phyloP scores from a whole-genome alignment of 2,329 filamentous ascomycete species.

The Xylariaceae sp. region DNA sequence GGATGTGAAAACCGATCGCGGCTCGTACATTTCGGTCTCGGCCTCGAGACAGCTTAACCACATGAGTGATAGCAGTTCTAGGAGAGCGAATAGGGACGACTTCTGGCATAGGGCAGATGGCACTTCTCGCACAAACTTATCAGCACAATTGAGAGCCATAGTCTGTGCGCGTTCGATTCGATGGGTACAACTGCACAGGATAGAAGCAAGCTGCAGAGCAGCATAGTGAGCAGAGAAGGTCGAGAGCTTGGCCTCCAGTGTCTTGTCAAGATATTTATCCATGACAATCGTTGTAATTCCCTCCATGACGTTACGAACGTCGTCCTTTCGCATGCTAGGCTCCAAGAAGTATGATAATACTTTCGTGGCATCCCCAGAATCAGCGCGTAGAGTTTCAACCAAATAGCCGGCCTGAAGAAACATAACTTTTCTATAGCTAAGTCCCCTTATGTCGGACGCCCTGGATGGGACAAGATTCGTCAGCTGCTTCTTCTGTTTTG shows the following conservation, averaged over 20 bases:
- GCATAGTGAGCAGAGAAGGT: constrained; percentile 87
- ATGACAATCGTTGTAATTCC: constrained; percentile 65
- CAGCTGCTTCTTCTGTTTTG: constrained; percentile 76
- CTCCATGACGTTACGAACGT: constrained; percentile 62
- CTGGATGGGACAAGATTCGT: constrained; percentile 69
- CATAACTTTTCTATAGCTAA: constrained; percentile 87
- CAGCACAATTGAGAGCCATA: constrained; percentile 76
- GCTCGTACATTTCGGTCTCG: constrained; percentile 90
- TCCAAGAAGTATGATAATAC: constrained; percentile 93
- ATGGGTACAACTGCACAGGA: constrained; percentile 89
- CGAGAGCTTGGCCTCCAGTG: constrained; percentile 64
- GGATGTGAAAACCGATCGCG: constrained; percentile 76
- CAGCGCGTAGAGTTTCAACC: constrained; percentile 82
- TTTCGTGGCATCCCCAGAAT: constrained; percentile 84
- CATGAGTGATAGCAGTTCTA: constrained; percentile 90
- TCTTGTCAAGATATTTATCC: constrained; percentile 73
- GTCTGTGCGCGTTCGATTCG: constrained; percentile 88
- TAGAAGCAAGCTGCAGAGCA: constrained; percentile 78
- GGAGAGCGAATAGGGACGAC: constrained; percentile 82
- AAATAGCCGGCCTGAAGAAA: constrained; percentile 89
- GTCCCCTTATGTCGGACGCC: constrained; percentile 70
- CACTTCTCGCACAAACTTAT: constrained; percentile 77
- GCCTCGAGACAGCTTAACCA: constrained; percentile 93
- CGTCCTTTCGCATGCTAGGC: constrained; percentile 67
- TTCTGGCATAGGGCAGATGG: constrained; percentile 89